phyloP scores from a whole-genome alignment of 2,329 filamentous ascomycete genomes.

The Microdochium paspali region DNA sequence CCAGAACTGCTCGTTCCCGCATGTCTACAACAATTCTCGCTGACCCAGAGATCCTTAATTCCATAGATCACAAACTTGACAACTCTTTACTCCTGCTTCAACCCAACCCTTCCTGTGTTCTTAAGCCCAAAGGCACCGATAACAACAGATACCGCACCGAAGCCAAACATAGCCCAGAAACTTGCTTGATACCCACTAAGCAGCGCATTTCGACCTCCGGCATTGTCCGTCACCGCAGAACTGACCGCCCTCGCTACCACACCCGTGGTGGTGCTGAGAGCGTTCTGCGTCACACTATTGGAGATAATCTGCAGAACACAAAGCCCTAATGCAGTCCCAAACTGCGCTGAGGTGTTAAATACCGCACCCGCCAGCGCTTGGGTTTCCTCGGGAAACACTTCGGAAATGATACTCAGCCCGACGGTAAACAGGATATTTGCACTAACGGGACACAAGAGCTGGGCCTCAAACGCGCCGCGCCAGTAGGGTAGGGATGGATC shows the following conservation, averaged over 20 bases:
- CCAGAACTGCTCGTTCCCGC: too few relatives aligned
- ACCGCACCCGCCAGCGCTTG: conserved; percentile 52
- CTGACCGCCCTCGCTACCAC: neutral
- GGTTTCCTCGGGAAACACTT: conserved; percentile 43
- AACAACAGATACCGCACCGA: conserved; percentile 29
- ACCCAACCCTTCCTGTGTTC: conserved; percentile 32
- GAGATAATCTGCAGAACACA: conserved; percentile 36
- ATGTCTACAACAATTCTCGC: too few relatives aligned
- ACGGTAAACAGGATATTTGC: conserved; percentile 45
- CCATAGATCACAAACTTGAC: too few relatives aligned
- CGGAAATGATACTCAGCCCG: conserved; percentile 41
- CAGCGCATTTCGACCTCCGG: conserved; percentile 20
- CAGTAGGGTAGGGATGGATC: conserved; percentile 40
- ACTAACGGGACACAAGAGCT: conserved; percentile 29
- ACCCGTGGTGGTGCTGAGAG: too few relatives aligned
- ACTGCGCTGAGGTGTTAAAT: conserved; percentile 48
- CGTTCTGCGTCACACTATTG: conserved; percentile 22
- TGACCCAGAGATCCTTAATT: too few relatives aligned
- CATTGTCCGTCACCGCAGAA: conserved; percentile 9
- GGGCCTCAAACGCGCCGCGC: conserved; percentile 24
- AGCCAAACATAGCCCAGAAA: conserved; percentile 40
- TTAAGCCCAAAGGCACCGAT: conserved; percentile 29
- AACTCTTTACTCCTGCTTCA: conserved; percentile 34
- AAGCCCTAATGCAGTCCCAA: conserved; percentile 41
- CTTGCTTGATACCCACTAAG: conserved; percentile 38